These are phyloP conservation scores for Solanum hybrid DNA, from an alignment of 305 asterid genomes.

Conservation along the genomic window DNA sequence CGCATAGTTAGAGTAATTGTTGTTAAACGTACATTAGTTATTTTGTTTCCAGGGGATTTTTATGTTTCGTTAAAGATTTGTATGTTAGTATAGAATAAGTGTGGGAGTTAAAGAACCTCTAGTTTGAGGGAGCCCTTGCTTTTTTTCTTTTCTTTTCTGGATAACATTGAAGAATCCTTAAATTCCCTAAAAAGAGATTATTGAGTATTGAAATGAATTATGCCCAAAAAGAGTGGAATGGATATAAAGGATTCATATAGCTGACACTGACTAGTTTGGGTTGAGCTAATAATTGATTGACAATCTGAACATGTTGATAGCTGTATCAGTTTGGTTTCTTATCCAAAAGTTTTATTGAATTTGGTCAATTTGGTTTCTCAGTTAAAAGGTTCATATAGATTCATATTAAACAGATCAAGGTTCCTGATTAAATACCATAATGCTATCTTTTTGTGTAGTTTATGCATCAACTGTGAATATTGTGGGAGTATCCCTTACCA, in stretches of 20 bases:
- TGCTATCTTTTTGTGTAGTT: background rate
- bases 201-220: background rate
- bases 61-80: background rate
- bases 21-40: background rate
- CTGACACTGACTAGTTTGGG: background rate
- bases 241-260: background rate
- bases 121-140: background rate
- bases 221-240: background rate
- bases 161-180: background rate
- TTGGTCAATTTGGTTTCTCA: background rate
- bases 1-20: background rate
- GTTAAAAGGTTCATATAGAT: background rate
- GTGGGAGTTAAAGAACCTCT: background rate
- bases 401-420: background rate
- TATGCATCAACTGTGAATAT: background rate
- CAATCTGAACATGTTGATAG: background rate
- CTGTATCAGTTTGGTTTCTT: background rate
- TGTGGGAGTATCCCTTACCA: background rate
- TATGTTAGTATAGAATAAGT: background rate
- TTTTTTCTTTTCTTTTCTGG: background rate
- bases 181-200: background rate
- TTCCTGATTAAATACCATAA: background rate
- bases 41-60: background rate
- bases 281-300: background rate
- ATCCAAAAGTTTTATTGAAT: background rate